These are phyloP conservation scores for Hyphopichia pseudoburtonii DNA, from an alignment of 1,139 yeast species.

Conservation along the genomic window DNA sequence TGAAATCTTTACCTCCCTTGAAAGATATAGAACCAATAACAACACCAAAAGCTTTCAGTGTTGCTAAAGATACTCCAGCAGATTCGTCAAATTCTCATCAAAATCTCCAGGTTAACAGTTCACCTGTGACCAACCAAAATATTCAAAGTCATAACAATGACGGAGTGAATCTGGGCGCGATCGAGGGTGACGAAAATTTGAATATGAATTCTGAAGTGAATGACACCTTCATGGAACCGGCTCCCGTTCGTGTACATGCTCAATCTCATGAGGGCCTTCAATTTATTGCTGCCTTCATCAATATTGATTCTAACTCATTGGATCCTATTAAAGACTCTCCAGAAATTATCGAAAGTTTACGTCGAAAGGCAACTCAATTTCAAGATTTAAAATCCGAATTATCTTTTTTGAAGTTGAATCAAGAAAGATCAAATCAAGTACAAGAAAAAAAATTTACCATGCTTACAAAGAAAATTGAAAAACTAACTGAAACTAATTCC, in stretches of 20 bases:
- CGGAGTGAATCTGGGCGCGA: neutral
- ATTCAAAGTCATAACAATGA: neutral
- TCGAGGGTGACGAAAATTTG: constrained; percentile 8
- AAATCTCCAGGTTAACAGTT: constrained; percentile 17
- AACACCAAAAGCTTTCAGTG: constrained; percentile 44
- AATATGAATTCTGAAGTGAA: constrained; percentile 4
- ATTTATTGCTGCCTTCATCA: constrained; percentile 32
- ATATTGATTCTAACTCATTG: constrained; percentile 25
- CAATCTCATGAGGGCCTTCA: constrained; percentile 2
- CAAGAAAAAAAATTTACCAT: constrained; percentile 18
- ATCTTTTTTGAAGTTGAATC: constrained; percentile 49
- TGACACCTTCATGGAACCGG: constrained; percentile 2
- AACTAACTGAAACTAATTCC: constrained; percentile 24
- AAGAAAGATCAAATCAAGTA: constrained; percentile 52
- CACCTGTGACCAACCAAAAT: constrained; percentile 18
- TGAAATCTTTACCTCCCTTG: constrained; percentile 43
- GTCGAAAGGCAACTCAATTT: constrained; percentile 45
- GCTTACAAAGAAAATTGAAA: constrained; percentile 27
- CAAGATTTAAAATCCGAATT: constrained; percentile 53
- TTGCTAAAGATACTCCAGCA: constrained; percentile 32
- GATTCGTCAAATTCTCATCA: constrained; percentile 4
- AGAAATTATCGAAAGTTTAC: constrained; percentile 32
- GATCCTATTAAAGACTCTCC: constrained; percentile 14
- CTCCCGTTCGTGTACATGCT: neutral
- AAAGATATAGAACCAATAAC: constrained; percentile 44